Percentiles rank a stretch among this genome's conserved stretches.
phyloP scores from a whole-genome alignment of 306 rosid species.

The Castanopsis chinensis region DNA sequence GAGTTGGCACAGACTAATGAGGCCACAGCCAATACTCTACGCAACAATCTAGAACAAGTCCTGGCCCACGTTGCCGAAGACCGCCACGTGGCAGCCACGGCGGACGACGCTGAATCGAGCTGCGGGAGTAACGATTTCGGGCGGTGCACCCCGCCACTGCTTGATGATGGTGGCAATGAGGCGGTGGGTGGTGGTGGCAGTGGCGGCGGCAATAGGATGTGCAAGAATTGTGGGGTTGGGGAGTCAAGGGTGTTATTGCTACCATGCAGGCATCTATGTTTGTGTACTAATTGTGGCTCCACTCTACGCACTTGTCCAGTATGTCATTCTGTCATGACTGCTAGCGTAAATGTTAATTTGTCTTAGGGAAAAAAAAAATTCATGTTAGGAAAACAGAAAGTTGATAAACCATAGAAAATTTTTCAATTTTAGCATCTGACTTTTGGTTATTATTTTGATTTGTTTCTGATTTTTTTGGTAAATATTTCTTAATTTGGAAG shows the following conservation, averaged over 20 bases:
- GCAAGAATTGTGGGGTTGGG: constrained; percentile 57
- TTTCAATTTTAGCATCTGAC: neutral
- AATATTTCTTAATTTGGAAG: neutral
- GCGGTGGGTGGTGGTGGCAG: neutral
- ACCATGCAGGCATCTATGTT: constrained; percentile 92
- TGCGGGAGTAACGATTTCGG: constrained; percentile 61
- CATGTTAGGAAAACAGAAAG: neutral
- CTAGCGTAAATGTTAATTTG: constrained; percentile 85
- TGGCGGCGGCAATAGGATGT: constrained; percentile 30
- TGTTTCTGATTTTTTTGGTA: neutral
- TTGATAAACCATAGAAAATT: neutral
- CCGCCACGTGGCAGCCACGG: neutral
- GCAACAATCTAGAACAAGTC: constrained; percentile 58
- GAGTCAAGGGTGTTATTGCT: constrained; percentile 74
- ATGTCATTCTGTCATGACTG: constrained; percentile 61
- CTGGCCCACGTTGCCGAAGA: constrained; percentile 50
- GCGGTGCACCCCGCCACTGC: neutral
- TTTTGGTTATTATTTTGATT: neutral
- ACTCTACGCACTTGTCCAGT: constrained; percentile 61
- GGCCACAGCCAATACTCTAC: constrained; percentile 70
- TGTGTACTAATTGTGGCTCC: constrained; percentile 86
- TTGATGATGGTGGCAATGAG: neutral
- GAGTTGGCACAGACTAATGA: constrained; percentile 79
- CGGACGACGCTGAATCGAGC: constrained; percentile 54
- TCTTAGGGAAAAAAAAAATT: constrained; percentile 32